Base-by-base conservation (phyloP, 768 basidiomycete genomes). In the Austroboletus festivus region DNA sequence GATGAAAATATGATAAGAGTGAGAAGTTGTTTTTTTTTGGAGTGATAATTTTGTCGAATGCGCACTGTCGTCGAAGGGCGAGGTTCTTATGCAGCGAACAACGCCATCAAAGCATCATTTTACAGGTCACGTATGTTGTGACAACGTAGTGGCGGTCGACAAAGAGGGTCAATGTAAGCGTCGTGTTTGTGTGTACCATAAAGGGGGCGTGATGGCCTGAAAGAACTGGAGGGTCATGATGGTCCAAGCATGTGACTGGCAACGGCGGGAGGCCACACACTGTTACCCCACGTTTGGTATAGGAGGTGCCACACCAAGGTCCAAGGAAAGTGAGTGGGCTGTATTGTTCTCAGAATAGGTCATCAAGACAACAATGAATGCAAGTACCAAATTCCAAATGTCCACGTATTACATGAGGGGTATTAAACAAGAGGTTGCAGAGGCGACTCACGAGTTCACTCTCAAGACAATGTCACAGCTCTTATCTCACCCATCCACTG, bases 401-500 rank as follows among this genome's bases (percentile, higher is more conserved):
- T 43, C 45, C 48, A 41, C 38, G 24, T 46, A 20, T 26, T 40
- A 28, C 35, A 43, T 20, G 26, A 40, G 21, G 30, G 44, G 21
- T 43, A 28, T n/a, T 22, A 37, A 19, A 11, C 19, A 13, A 16
- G 38, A n/a, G n/a, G 10, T 5, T 15, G 19, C 15, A 35, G 35
- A 18, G 22, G n/a, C 5, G 18, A 61, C 58, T 52, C 50, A 50
- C 52, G 4, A 6, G 18, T n/a, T n/a, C n/a, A 44, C 34, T 33
- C 33, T 59, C 55, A 59, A 35, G 41, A 30, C 38, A 43, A 38
- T 23, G 22, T 45, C 34, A 65, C 53, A 20, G 58, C 63, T 41
- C 52, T 51, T 35, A 64, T 52, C 43, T 64, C 62, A 10, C 63
- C 58, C 47, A 53, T 47, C 62, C 62, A 63, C 39, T 65, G 63